Evolutionary conservation across 1,284 basidiomycete genomes (phyloP), one percentile per base, ranked within the genome.

Genomic region (Schizophyllum commune): DNA sequence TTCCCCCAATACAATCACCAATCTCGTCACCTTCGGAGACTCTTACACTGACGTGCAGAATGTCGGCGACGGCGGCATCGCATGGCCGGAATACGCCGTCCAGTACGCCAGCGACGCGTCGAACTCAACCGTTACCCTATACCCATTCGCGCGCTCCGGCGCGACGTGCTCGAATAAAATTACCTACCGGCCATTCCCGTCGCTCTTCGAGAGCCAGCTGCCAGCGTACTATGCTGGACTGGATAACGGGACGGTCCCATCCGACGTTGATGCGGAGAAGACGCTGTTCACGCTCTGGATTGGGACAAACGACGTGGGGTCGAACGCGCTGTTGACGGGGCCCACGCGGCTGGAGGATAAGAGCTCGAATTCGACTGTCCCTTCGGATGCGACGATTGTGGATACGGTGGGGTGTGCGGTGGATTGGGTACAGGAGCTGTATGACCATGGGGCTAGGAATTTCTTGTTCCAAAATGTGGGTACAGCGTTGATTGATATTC

Each of bases 401-500:
- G 74, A 79, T 57, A 75, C 76, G 4, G 74, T 74, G 9, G 66
- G 67, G 7, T 80, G 78, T 63, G 74, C 76, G 70, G 71, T 79
- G 8, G 73, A 77, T 55, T 79, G 77, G 77, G 77, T 80, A 15
- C 73, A 73, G 61, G 68, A 68, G 6, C 64, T 81, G 39, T 78
- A 78, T 64, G 65, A 72, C 7, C 70, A 65, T 61, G 77, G 78
- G 8, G 78, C 77, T 5, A 69, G 77, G 53, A 79, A 79, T 61
- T 80, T 80, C 63, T 69, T 81, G 34, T 75, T 80, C 66, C 77
- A 79, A 5, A 80, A 80, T 59, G 77, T 78, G 62, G 64, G 75
- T 47, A 17, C 39, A 47, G 17, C 17, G 39, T 17, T 39, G 7
- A n/a, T n/a, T n/a, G n/a, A n/a, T n/a, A n/a, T n/a, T n/a, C n/a